Evolutionary conservation across 805 yeast genomes (phyloP), one percentile per base, ranked within the genome.

Genomic region (Saccharomycopsis fermentans): DNA sequence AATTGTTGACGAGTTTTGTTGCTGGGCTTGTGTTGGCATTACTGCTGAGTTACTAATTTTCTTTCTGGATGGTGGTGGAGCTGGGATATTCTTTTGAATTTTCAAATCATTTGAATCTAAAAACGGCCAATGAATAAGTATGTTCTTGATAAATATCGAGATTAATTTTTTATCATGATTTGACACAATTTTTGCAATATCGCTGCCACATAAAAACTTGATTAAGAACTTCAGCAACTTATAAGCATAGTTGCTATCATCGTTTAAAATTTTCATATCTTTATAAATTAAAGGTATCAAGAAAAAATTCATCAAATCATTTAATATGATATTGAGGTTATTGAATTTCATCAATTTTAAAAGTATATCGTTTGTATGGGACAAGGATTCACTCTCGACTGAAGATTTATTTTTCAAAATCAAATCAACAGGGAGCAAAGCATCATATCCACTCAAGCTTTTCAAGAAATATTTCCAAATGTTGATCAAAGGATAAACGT

Each of bases 131-230:
- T 74, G 67, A 36, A 74, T 80, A 43, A 85, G 64, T 6, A 84
- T 63, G 60, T 80, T 82, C 57, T 76, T 77, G 21, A 83, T 69
- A 58, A 79, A 81, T 54, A 87, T 71, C 26, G 76, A 73, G 0
- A 84, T 81, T 6, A 79, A 73, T 6, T 77, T 63, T 52, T 75
- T 70, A 61, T 82, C 82, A 48, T 76, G 74, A 3, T 77, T 73
- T 2, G 74, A 65, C 36, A 70, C 71, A 63, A 79, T 80, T 43
- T 24, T 43, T 43, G 29, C 50, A 43, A 43, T 43, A 43, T 43
- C 50, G 26, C n/a, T 43, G 51, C 84, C 84, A 58, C 84, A 77
- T 35, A 86, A 63, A 14, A 85, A 77, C 19, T 84, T 81, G 8
- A 80, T 74, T 50, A 84, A 65, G 27, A 80, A 71, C 62, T 74